Evolutionary conservation across 2,329 filamentous ascomycete species (phyloP).

Genomic region (Pseudocercospora fuligena): DNA sequence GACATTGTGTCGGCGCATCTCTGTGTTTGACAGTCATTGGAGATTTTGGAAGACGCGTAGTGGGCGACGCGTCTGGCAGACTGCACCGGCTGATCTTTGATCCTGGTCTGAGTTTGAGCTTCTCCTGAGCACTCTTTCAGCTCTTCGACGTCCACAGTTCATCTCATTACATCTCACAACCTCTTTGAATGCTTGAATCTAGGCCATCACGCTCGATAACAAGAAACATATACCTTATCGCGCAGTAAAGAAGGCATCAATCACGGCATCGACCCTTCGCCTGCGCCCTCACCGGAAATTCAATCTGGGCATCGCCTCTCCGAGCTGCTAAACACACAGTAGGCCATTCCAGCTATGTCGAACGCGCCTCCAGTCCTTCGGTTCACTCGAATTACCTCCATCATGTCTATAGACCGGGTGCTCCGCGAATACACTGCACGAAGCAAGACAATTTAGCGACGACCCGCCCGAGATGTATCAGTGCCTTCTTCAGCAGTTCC

Average conservation of each 20-base stretch:
- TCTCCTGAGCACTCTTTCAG: neutral
- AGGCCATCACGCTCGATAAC: neutral
- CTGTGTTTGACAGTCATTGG: neutral
- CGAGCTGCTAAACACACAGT: neutral
- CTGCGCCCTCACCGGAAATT: neutral
- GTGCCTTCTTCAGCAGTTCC: neutral
- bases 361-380: neutral
- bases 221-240: too few relatives aligned
- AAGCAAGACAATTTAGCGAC: neutral
- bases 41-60: conserved; percentile 4
- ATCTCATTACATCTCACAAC: neutral
- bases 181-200: neutral
- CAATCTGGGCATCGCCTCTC: neutral
- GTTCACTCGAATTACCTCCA: neutral
- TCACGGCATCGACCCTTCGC: neutral
- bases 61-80: neutral
- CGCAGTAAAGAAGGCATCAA: too few relatives aligned
- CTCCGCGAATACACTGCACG: too few relatives aligned
- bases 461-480: neutral
- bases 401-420: too few relatives aligned
- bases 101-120: neutral
- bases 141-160: too few relatives aligned
- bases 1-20: conserved; percentile 21
- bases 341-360: neutral
- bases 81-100: neutral